These are phyloP conservation scores for Vaccinium darrowii DNA, from an alignment of 148 eudicot genomes.

Conservation along the genomic window DNA sequence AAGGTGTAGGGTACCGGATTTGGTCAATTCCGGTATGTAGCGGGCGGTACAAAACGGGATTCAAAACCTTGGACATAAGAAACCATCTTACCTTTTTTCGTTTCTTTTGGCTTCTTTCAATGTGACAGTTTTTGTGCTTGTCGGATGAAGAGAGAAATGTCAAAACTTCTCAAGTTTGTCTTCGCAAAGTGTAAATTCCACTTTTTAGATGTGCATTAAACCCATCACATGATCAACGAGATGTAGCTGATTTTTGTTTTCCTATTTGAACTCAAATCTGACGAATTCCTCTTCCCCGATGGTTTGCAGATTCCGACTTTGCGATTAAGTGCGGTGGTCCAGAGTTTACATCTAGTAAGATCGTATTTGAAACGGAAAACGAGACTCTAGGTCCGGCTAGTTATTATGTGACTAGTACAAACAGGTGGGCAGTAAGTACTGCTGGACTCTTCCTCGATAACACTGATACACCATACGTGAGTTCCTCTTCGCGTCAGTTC, in stretches of 20 bases:
- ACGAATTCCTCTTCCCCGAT: background rate
- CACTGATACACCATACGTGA: constrained; percentile 35
- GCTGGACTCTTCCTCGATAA: constrained; percentile 43
- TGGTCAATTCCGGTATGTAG: too few relatives aligned
- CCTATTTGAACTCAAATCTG: background rate
- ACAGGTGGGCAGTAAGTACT: constrained; percentile 81
- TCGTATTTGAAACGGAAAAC: constrained; percentile 47
- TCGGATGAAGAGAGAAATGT: background rate
- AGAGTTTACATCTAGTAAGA: constrained; percentile 35
- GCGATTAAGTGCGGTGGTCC: constrained; percentile 80
- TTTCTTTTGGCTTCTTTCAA: background rate
- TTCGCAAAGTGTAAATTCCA: background rate
- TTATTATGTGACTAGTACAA: constrained; percentile 35
- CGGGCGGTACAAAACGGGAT: too few relatives aligned
- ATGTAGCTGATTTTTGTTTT: background rate
- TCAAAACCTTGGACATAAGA: too few relatives aligned
- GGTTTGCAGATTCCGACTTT: constrained; percentile 61
- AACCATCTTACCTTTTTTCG: background rate
- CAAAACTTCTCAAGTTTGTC: background rate
- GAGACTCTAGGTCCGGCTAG: constrained; percentile 64
- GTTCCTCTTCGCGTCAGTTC: constrained; percentile 31
- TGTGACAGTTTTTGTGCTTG: constrained; percentile 2
- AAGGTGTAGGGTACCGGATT: too few relatives aligned
- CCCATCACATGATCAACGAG: background rate
- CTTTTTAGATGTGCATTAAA: background rate